Evolutionary conservation across 768 basidiomycete species (phyloP).

Genomic region (Tricholoma sp.): DNA sequence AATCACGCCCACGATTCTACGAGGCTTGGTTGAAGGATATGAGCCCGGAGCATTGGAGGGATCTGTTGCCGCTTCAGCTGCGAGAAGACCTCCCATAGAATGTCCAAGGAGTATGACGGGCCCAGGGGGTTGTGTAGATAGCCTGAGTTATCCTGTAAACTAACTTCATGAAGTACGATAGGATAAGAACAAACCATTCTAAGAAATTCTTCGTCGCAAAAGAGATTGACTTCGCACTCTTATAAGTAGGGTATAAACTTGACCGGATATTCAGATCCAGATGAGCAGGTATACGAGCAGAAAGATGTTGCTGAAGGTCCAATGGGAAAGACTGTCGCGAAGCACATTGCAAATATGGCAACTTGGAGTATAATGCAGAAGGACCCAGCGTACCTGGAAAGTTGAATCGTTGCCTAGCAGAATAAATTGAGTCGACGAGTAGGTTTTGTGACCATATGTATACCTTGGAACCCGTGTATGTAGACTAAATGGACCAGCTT

Average conservation of each 20-base stretch:
- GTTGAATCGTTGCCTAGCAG: conserved; percentile 49
- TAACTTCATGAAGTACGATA: background rate
- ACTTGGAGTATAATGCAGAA: background rate
- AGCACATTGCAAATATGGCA: background rate
- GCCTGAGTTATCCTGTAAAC: conserved; percentile 27
- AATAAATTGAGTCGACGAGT: conserved; percentile 1
- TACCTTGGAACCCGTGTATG: conserved; percentile 57
- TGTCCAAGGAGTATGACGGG: conserved; percentile 53
- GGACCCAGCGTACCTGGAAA: conserved; percentile 38
- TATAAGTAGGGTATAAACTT: conserved; percentile 58
- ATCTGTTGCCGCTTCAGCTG: conserved; percentile 49
- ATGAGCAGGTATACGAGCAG: conserved; percentile 27
- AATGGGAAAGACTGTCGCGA: conserved; percentile 44
- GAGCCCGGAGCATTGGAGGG: conserved; percentile 27
- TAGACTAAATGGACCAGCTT: conserved; percentile 46
- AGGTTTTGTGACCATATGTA: background rate
- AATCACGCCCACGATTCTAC: conserved; percentile 47
- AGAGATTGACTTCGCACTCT: conserved; percentile 49
- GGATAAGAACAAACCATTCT: conserved; percentile 38
- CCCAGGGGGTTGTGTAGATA: conserved; percentile 48
- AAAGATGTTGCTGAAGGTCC: conserved; percentile 43
- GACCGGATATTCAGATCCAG: conserved; percentile 35
- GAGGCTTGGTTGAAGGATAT: conserved; percentile 24
- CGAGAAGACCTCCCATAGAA: conserved; percentile 59
- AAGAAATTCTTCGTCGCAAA: conserved; percentile 48